Conservation (phyloP, 2,329 filamentous ascomycete species). For the Fusarium robinianum region DNA sequence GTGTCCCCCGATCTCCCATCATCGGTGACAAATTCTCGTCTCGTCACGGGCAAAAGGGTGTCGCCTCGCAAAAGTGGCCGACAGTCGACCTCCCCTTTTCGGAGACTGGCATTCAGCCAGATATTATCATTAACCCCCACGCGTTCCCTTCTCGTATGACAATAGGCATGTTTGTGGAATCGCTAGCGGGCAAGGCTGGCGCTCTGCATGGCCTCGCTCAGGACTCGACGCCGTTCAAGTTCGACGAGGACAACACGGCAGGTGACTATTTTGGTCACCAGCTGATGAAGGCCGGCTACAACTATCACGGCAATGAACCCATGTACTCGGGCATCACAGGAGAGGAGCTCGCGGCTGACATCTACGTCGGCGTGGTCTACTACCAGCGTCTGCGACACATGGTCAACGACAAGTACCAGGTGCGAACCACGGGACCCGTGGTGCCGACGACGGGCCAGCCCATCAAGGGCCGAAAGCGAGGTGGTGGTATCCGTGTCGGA, state of each 20-base stretch:
- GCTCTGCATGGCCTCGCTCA: constrained; percentile 94
- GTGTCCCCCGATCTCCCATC: constrained; percentile 84
- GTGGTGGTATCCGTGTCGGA: constrained; percentile 97
- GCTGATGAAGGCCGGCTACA: constrained; percentile 92
- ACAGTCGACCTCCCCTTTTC: constrained; percentile 93
- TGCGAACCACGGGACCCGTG: constrained; percentile 91
- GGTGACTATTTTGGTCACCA: constrained; percentile 96
- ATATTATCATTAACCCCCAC: constrained; percentile 99
- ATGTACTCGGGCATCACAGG: constrained; percentile 99
- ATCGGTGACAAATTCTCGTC: constrained; percentile 99
- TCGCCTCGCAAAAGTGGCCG: constrained; percentile 95
- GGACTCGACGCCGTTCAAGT: constrained; percentile 93
- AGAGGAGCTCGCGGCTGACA: constrained; percentile 90
- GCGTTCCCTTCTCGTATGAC: constrained; percentile 99
- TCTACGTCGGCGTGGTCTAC: constrained; percentile 96
- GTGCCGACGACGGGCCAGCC: constrained; percentile 91
- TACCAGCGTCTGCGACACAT: constrained; percentile 98
- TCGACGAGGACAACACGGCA: constrained; percentile 89
- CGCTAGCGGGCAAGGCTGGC: constrained; percentile 91
- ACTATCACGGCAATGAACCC: constrained; percentile 97
- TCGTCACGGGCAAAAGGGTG: constrained; percentile 97
- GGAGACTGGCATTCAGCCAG: constrained; percentile 93
- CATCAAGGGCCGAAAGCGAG: constrained; percentile 94
- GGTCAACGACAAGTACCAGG: constrained; percentile 99
- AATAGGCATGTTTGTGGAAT: constrained; percentile 99